A percentile compares a stretch with the other conserved stretches of the same genome.
phyloP scores from a whole-genome alignment of 2,329 filamentous ascomycete species.

The Scytalidium sp. region DNA sequence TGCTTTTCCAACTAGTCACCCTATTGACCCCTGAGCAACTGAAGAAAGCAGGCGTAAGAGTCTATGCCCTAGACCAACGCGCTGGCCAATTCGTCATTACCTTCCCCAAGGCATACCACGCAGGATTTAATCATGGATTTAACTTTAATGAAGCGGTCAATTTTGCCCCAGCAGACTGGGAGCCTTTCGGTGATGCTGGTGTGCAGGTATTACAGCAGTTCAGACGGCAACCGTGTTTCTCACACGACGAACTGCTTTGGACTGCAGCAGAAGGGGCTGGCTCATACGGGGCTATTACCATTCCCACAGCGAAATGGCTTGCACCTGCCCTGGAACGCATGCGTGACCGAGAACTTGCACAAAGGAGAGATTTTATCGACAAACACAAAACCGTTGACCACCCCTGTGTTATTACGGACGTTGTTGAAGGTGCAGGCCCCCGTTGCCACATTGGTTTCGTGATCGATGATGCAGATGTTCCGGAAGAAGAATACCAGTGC shows the following conservation, averaged over 20 bases:
- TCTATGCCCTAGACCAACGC: constrained; percentile 93
- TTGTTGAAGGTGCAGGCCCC: constrained; percentile 22
- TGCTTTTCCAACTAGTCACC: constrained; percentile 96
- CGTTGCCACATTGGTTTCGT: constrained; percentile 60
- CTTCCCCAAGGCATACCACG: constrained; percentile 95
- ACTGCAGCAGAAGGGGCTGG: constrained; percentile 77
- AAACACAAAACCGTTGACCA: constrained; percentile 57
- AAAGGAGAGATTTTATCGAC: constrained; percentile 65
- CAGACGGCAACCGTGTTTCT: constrained; percentile 91
- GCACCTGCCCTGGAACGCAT: constrained; percentile 82
- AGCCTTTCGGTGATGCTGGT: constrained; percentile 82
- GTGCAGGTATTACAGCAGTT: constrained; percentile 86
- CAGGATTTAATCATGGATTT: constrained; percentile 97
- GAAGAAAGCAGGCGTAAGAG: constrained; percentile 86
- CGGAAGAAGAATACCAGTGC: constrained; percentile 92
- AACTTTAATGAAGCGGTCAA: constrained; percentile 99
- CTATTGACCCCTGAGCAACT: constrained; percentile 90
- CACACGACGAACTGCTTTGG: constrained; percentile 90
- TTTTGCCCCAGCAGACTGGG: constrained; percentile 94
- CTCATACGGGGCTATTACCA: constrained; percentile 59
- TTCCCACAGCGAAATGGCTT: constrained; percentile 93
- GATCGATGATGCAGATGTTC: constrained; percentile 69
- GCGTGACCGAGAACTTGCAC: constrained; percentile 66
- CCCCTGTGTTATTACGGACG: constrained; percentile 27
- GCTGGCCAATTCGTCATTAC: constrained; percentile 96